Conservation (phyloP, 352 stramenopile species). For the Phytophthora pinifolia region DNA sequence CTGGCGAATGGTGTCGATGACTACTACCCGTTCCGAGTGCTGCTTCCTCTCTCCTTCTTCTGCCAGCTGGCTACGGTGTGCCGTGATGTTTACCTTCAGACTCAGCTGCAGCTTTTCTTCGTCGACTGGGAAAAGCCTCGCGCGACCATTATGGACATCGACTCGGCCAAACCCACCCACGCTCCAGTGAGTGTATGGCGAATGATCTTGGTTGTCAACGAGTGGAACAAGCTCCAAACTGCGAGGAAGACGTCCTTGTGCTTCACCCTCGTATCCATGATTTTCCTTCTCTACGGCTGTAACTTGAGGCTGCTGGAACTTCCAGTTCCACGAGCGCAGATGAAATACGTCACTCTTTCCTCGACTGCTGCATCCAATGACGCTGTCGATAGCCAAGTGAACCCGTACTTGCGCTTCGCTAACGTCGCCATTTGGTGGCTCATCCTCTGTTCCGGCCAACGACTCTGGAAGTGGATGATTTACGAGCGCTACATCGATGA, state of each 20-base stretch:
- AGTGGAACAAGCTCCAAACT: slow-evolving; percentile 93
- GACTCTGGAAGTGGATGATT: slow-evolving; percentile 90
- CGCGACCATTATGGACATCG: slow-evolving; percentile 59
- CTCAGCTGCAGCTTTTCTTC: slow-evolving; percentile 86
- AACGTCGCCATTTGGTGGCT: slow-evolving; percentile 88
- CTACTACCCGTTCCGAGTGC: slow-evolving; percentile 86
- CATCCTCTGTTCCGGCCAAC: slow-evolving; percentile 67
- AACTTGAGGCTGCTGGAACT: slow-evolving; percentile 50
- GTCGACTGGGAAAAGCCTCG: slow-evolving; percentile 94
- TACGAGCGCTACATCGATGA: slow-evolving; percentile 80
- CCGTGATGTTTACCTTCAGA: slow-evolving; percentile 78
- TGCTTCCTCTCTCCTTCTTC: slow-evolving; percentile 81
- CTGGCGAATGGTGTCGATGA: slow-evolving; percentile 63
- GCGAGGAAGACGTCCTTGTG: slow-evolving; percentile 71
- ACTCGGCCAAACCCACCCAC: slow-evolving; percentile 43
- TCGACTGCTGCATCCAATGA: slow-evolving; percentile 8
- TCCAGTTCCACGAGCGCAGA: slow-evolving; percentile 57
- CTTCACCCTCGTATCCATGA: slow-evolving; percentile 82
- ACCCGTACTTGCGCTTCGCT: slow-evolving; percentile 90
- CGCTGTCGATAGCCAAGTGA: slow-evolving; percentile 44
- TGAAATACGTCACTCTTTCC: slow-evolving; percentile 43
- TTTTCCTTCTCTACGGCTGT: slow-evolving; percentile 89
- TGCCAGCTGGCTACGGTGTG: slow-evolving; percentile 81
- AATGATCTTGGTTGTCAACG: slow-evolving; percentile 93
- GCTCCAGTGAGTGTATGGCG: slow-evolving; percentile 91